Evolutionary conservation across 305 asterid species (phyloP), one percentile per base, ranked within the genome.

Genomic region (Nicotiana rustica): DNA sequence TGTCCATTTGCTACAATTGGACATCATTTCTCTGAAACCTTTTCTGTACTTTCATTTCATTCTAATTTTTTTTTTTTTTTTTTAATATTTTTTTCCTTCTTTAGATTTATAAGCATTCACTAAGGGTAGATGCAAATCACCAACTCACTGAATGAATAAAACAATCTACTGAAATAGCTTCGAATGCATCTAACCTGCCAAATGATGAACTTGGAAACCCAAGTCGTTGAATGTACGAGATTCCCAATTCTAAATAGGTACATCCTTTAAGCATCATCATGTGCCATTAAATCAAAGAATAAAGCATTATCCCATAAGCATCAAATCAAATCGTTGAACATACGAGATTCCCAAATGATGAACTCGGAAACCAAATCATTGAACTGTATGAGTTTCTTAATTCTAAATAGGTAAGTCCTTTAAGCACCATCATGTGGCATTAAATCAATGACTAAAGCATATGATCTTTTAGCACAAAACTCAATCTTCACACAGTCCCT

Each of bases 31-130:
- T 67, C 5, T 6, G 19, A 66, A 31, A 9, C 49, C 73, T n/a
- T 6, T 66, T 2, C 47, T 15, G 47, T 33, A 67, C 35, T 67
- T 67, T 15, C 73, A 67, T 33, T 14, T 67, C 29, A 29, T 35
- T 6, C 75, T 35, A 17, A 67, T 67, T 35, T 4, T 13, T 67
- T 67, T 67, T 6, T 17, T 2, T n/a, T 57, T 55, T 5, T 57
- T 56, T 5, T 15, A 0, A 4, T 5, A 10, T 44, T 33, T 15
- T 0, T 52, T 55, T 35, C 29, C 18, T 35, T 67, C 21, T 33
- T 67, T 67, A 67, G 73, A 10, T 67, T 67, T 67, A 35, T 67
- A 35, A 67, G 52, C 29, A 67, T 6, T 35, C 65, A 7, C 66
- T 60, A 60, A 19, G 4, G 31, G 66, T 1, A 35, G 76, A 67